Base-by-base conservation (phyloP, 1,284 basidiomycete genomes). In the Sporisorium reilianum region DNA sequence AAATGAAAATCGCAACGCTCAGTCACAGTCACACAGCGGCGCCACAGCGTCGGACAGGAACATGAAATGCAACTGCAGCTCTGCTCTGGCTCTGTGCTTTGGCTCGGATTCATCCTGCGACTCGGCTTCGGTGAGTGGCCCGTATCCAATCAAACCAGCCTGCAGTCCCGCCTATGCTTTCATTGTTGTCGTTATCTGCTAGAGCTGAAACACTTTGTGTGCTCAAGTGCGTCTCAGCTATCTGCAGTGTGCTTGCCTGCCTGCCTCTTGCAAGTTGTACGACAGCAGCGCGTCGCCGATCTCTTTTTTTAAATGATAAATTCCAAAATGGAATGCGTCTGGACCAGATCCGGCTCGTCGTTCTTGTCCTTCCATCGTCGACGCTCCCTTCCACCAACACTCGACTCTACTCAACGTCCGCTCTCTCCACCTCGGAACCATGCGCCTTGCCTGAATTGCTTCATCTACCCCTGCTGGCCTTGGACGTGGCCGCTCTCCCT, bases 241-340 rank as follows among this genome's bases (percentile, higher is more conserved):
- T 34, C 8, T n/a, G n/a, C n/a, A n/a, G n/a, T n/a, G 34, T 34
- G 34, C 34, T 10, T 3, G 12, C 34, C 34, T 9, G 34, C 6
- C 34, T 34, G 34, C 34, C 28, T 30, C 10, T 11, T 34, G 34
- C 34, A 34, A n/a, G n/a, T 9, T 12, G 9, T 34, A 34, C 32
- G 32, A 34, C 36, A 38, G 42, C 42, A 44, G 42, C 42, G 42
- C 23, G 42, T 44, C 42, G 42, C 42, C 42, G 42, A 44, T 44
- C 42, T 44, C 42, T 44, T 44, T 25, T 23, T 44, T 25, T 16
- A 44, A 23, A 22, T 11, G 11, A 25, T 25, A 12, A 44, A 44
- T 34, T 34, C 34, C 12, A 34, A 23, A 42, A 16, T 42, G 9
- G 23, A 42, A 42, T 12, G 12, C 14, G 3, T 25, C 23, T 25